Evolutionary conservation across 306 rosid genomes (phyloP), one percentile per base, ranked within the genome.

Genomic region (Geum urbanum): DNA sequence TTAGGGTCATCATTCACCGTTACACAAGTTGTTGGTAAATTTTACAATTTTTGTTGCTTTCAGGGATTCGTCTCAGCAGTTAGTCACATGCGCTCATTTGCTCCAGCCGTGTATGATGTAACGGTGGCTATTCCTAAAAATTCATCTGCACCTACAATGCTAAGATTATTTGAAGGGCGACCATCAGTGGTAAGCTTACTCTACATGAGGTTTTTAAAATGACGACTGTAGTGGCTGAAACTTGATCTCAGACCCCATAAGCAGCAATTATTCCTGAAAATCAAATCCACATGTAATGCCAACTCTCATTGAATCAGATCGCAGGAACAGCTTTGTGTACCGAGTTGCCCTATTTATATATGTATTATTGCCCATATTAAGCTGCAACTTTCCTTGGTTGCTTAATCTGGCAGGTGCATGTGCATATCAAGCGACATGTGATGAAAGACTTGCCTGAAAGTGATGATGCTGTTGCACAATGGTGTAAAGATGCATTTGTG

Each of bases 11-110:
- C 15, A 49, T 55, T 35, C 51, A 27, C 60, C 57, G 15, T 11
- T 45, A 7, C 49, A 46, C 47, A 20, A 39, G n/a, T 75, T 62
- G 41, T 5, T 61, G 11, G 24, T 48, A 60, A 71, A 48, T 56
- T 19, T 44, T 37, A 70, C 70, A 35, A 48, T 40, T 51, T 43
- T 7, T 78, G 59, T 72, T 78, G 66, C 57, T 76, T 77, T 83
- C 88, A 91, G 97, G 97, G 97, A 71, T 91, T 91, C 80, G 97
- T 91, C 79, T 69, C 96, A 40, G 88, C 92, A 39, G 96, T 91
- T 51, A 83, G 81, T 71, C 78, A 86, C 65, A 88, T 88, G 92
- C 91, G 91, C 59, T 80, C 97, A 63, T 91, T 91, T 88, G 97
- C 80, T 73, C 97, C 96, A 5, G 97, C 92, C 57, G 54, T 91